Base-by-base conservation (phyloP, 768 basidiomycete genomes). In the Boletales sp. region DNA sequence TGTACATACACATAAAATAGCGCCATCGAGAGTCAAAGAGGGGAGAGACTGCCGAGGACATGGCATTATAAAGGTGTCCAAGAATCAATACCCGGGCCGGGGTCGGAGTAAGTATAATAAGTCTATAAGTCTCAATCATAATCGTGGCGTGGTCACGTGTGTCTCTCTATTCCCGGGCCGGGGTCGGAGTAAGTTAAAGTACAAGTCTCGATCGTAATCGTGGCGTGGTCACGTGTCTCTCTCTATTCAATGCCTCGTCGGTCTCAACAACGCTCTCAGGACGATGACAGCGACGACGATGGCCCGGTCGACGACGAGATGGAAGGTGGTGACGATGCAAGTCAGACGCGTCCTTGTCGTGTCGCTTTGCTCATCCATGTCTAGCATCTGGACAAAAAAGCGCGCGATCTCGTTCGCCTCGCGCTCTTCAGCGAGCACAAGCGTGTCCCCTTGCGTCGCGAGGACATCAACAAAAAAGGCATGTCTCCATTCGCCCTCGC, bases 391-490 rank as follows among this genome's bases (percentile, higher is more conserved):
- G 70, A 74, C n/a, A 76, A 80, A 44, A 83, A 81, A 64, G 87
- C 87, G 0, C 74, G 78, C 43, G 82, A 84, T 44, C 76, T 95
- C 31, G 88, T 87, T 10, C 80, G 92, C 15, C 75, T 91, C 19
- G 90, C 91, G 3, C 72, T 97, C 37, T 94, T 93, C 66, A 76
- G 74, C 5, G 92, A 95, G 63, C 81, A 87, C 48, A 81, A 76
- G 61, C 77, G 90, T 44, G 66, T 71, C 11, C 75, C 82, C 2
- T 67, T 96, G 43, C 78, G 80, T 34, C 75, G 90, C 36, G 87
- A 93, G n/a, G 92, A 95, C 36, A 88, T 94, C 44, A 82, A 77
- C 35, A 94, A 93, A 70, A 89, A 89, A 75, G 82, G 94, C 85
- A 14, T 33, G 31, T 1, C 4, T 25, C 17, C 13, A 15, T n/a